Base-by-base conservation (phyloP, 2,329 filamentous ascomycete species). In the Ciborinia camelliae region DNA sequence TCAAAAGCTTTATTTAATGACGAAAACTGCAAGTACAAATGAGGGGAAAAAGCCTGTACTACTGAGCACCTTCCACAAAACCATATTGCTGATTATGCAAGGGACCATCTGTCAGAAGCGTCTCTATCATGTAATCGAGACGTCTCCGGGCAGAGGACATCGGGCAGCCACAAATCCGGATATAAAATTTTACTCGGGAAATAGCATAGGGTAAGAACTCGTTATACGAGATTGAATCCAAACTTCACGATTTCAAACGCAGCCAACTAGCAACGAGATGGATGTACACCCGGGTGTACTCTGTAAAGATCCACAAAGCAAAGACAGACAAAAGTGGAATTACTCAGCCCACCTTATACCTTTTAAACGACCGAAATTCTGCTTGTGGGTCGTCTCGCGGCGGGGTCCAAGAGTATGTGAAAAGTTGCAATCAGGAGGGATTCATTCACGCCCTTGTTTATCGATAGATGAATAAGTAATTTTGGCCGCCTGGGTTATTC, bases 371-470 rank as follows among this genome's bases (percentile, higher is more conserved):
- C 23, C 18, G 23, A 23, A 37, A n/a, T 30, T 57, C 10, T 50
- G 53, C 61, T 52, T 58, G 52, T 63, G 61, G 61, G 50, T 50
- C 23, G 61, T 63, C 52, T 58, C 61, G 51, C 28, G 32, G 61
- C 52, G 61, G 41, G 32, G 41, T 63, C 51, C 43, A 63, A 50
- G 61, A 32, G 30, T 63, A 23, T 20, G 28, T n/a, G 51, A 28
- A 57, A 30, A 50, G 41, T 41, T 58, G 43, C 53, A 58, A 10
- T 50, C 43, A 63, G 15, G 52, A 63, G 54, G 61, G 52, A 63
- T 63, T 58, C 61, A 58, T 50, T 58, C 61, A 58, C 41, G 61
- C 52, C 52, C 61, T 50, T 63, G 61, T 58, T 30, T 58, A 63
- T 63, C 39, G 39, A 63, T 63, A 50, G 23, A 63, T 62, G 37